Percentiles rank a stretch among this genome's conserved stretches.
These are phyloP conservation scores for Capronia epimyces DNA, from an alignment of 2,329 filamentous ascomycete species.

Conservation along the genomic window DNA sequence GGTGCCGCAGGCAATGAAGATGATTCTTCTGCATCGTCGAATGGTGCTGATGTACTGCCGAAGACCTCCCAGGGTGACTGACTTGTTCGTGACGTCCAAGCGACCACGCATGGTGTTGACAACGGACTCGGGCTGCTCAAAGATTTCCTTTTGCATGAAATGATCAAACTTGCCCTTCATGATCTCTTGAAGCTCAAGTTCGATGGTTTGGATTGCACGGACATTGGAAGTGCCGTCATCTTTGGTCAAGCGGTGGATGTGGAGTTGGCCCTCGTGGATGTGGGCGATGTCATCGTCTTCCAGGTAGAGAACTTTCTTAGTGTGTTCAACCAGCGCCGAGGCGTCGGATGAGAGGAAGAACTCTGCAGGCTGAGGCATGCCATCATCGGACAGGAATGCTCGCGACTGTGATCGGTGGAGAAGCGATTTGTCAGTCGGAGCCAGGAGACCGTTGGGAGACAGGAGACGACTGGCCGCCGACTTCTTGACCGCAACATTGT, in stretches of 20 bases:
- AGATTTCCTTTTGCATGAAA: conserved; percentile 99
- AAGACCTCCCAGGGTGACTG: conserved; percentile 89
- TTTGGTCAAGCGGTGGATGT: conserved; percentile 98
- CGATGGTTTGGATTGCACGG: conserved; percentile 94
- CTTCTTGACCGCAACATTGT: conserved; percentile 97
- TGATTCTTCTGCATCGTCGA: conserved; percentile 90
- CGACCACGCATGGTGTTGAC: conserved; percentile 99
- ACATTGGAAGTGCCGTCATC: conserved; percentile 95
- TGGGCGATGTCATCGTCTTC: conserved; percentile 99
- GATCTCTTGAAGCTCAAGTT: conserved; percentile 98
- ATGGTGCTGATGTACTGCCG: conserved; percentile 96
- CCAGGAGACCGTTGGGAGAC: conserved; percentile 60
- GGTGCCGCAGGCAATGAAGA: conserved; percentile 98
- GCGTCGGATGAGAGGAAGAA: conserved; percentile 99
- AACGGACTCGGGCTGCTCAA: conserved; percentile 98
- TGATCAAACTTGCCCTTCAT: conserved; percentile 99
- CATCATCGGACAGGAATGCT: conserved; percentile 97
- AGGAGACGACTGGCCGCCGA: conserved; percentile 64
- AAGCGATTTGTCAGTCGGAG: conserved; percentile 93
- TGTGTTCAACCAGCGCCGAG: conserved; percentile 97
- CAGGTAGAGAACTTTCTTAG: conserved; percentile 99
- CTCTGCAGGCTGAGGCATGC: conserved; percentile 94
- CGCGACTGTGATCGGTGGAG: conserved; percentile 97
- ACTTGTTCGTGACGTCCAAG: conserved; percentile 87
- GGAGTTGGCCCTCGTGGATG: conserved; percentile 97